Conservation (phyloP, 2,329 filamentous ascomycete species). For the Beauveria sp. region DNA sequence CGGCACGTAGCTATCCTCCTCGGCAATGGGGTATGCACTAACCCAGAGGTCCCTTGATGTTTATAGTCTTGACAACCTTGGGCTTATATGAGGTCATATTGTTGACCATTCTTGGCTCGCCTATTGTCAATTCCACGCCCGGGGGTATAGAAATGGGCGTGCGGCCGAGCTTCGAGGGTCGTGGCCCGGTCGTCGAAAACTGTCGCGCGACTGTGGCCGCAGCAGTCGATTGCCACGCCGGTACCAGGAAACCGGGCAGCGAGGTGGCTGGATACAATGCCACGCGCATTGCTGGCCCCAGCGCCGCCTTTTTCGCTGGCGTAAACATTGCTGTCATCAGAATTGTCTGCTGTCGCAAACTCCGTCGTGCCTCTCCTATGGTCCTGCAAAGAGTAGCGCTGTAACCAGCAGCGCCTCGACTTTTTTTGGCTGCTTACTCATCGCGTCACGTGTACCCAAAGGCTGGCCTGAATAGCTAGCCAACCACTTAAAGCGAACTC, state of each 20-base stretch:
- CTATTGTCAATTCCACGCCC: slow-evolving; percentile 68
- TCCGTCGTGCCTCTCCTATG: background rate
- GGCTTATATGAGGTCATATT: slow-evolving; percentile 53
- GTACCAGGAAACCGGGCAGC: slow-evolving; percentile 66
- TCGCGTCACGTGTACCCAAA: slow-evolving; percentile 20
- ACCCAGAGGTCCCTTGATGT: slow-evolving; percentile 77
- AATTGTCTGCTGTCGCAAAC: slow-evolving; percentile 7
- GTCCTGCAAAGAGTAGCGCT: slow-evolving; percentile 1
- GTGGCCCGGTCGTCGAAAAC: slow-evolving; percentile 65
- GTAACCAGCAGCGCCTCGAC: background rate
- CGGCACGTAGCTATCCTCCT: background rate
- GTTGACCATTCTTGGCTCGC: slow-evolving; percentile 49
- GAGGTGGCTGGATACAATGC: slow-evolving; percentile 38
- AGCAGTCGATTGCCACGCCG: slow-evolving; percentile 50
- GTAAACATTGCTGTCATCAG: slow-evolving; percentile 52
- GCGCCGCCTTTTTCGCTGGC: slow-evolving; percentile 51
- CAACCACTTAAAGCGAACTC: slow-evolving; percentile 1
- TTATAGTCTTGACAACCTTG: slow-evolving; percentile 58
- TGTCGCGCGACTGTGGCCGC: slow-evolving; percentile 17
- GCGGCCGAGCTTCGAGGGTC: slow-evolving; percentile 76
- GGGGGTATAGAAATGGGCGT: slow-evolving; percentile 74
- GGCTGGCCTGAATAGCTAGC: background rate
- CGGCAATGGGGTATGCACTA: slow-evolving; percentile 20
- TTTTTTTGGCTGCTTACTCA: slow-evolving; percentile 29
- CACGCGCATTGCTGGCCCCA: slow-evolving; percentile 45